Percentiles rank a stretch among this genome's conserved stretches.
Conservation (phyloP, 1,284 basidiomycete species). For the Rhodotorula sp. region DNA sequence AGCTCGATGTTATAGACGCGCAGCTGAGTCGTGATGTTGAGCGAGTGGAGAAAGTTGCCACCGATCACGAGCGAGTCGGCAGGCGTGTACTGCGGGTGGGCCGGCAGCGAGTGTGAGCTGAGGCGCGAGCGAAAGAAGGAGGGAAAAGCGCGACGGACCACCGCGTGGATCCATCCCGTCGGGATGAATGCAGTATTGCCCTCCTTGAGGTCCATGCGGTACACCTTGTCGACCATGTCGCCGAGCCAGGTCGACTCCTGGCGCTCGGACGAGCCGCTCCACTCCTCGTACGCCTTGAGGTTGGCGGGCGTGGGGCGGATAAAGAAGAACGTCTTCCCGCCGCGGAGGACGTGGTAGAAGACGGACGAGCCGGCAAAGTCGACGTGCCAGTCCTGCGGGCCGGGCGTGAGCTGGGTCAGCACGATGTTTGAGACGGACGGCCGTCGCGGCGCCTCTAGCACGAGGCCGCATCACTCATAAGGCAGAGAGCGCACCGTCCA, state of each 20-base stretch:
- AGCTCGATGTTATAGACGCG: constrained; percentile 88
- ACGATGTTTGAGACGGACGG: no score
- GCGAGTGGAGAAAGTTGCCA: constrained; percentile 90
- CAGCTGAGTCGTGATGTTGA: constrained; percentile 60
- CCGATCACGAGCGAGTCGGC: constrained; percentile 91
- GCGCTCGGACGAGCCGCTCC: constrained; percentile 74
- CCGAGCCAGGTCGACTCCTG: constrained; percentile 90
- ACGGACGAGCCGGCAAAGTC: constrained; percentile 95
- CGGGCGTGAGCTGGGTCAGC: not conserved
- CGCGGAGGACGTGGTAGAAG: constrained; percentile 80
- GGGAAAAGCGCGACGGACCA: constrained; percentile 60
- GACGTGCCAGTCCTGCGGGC: constrained; percentile 74
- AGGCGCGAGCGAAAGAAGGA: not conserved
- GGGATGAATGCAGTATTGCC: constrained; percentile 72
- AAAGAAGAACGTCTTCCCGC: constrained; percentile 83
- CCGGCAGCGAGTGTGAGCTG: not conserved
- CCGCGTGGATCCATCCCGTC: constrained; percentile 95
- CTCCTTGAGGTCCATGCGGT: constrained; percentile 58
- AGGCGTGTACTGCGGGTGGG: constrained; percentile 71
- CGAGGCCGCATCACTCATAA: no score
- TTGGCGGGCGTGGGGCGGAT: constrained; percentile 86
- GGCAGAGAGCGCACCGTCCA: constrained; percentile 71
- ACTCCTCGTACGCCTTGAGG: constrained; percentile 65
- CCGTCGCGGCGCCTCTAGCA: no score
- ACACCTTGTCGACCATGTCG: constrained; percentile 82